Percentiles rank a stretch among this genome's conserved stretches.
These are phyloP conservation scores for Phyllosticta citribraziliensis DNA, from an alignment of 2,329 filamentous ascomycete species.

Conservation along the genomic window DNA sequence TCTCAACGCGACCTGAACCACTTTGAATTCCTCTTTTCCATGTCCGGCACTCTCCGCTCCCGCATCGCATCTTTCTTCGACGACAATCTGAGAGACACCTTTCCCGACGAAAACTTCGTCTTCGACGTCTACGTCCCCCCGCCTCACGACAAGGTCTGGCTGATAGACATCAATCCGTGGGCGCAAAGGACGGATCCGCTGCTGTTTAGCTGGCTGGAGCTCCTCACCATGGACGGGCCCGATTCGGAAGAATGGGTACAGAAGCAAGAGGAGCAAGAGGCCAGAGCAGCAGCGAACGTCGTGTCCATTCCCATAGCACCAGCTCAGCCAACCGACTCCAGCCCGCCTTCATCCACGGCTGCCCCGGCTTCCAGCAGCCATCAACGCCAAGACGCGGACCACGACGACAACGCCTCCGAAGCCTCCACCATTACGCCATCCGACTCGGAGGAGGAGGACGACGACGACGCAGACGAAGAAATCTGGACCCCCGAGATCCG, in stretches of 20 bases:
- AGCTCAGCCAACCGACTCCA: background rate
- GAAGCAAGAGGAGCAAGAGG: background rate
- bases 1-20: conserved; percentile 85
- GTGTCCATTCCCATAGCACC: background rate
- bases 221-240: conserved; percentile 61
- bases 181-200: conserved; percentile 79
- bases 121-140: conserved; percentile 90
- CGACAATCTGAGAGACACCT: conserved; percentile 60
- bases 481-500: conserved; percentile 66
- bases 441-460: conserved; percentile 20
- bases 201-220: conserved; percentile 81
- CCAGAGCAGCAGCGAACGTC: background rate
- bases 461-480: conserved; percentile 46
- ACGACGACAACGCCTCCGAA: conserved; percentile 1
- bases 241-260: conserved; percentile 19
- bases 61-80: conserved; percentile 70
- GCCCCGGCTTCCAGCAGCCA: too few species aligned
- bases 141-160: conserved; percentile 63
- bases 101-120: conserved; percentile 73
- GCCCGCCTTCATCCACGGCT: background rate
- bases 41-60: conserved; percentile 57
- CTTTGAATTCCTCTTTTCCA: conserved; percentile 67
- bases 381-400: background rate
- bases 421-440: background rate
- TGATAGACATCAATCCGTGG: conserved; percentile 96